Base-by-base conservation (phyloP, 768 basidiomycete species). In the Erythrobasidium yunnanense region DNA sequence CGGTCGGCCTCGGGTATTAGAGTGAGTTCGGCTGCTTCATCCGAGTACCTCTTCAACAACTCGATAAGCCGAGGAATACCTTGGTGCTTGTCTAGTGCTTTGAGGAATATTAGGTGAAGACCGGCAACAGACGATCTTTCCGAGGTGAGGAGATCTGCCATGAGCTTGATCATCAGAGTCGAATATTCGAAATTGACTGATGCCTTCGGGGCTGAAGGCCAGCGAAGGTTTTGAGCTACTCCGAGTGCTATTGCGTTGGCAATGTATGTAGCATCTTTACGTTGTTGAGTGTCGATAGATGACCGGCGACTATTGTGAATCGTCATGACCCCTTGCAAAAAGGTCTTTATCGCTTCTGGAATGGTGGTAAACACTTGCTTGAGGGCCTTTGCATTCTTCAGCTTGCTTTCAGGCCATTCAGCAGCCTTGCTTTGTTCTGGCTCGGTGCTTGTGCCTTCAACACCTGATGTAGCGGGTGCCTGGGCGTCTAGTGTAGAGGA, bases 61-160 rank as follows among this genome's bases (percentile, higher is more conserved):
- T 77, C 74, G 67, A 87, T 78, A n/a, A 87, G 78, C 2, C 82
- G 80, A 52, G 85, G 81, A 35, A 93, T 74, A 0, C 92, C 92
- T 13, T 83, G 85, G 2, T 78, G 78, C 33, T 83, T 81, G 68
- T 85, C 82, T 71, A 96, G 87, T 0, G 85, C 81, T 54, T 83
- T 79, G 29, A 96, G 80, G 8, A 93, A 80, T 35, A 90, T 84
- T 0, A 90, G 91, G 73, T 96, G 87, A 5, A 96, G 75, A 7
- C 83, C 84, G 2, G 29, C 60, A 11, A n/a, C 33, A 22, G 60
- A 47, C 17, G 60, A 5, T 2, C 60, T 46, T 11, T 63, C 60
- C 2, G 32, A 29, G 25, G 29, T 25, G 22, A 86, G 73, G 2
- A 85, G 74, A 25, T 81, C 75, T 1, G 80, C 80, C 60, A 80